Conservation (phyloP, 495 filamentous ascomycete genomes). For the Aspergillus taichungensis region DNA sequence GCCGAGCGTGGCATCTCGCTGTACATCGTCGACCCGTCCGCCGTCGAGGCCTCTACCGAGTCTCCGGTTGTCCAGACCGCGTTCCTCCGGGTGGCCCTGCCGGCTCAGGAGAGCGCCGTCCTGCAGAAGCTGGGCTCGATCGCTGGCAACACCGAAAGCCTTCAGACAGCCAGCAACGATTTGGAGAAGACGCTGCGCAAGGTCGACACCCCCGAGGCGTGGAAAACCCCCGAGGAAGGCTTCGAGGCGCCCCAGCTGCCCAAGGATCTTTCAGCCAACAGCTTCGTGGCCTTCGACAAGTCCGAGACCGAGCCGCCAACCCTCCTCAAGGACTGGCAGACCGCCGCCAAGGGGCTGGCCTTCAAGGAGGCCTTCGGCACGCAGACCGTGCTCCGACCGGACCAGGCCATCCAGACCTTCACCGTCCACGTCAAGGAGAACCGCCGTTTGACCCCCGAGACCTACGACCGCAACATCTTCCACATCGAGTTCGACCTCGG, state of each 20-base stretch:
- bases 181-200: conserved; percentile 61
- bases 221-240: conserved; percentile 60
- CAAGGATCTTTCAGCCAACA: conserved; percentile 58
- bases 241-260: conserved; percentile 42
- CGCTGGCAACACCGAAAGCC: conserved; percentile 42
- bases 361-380: conserved; percentile 95
- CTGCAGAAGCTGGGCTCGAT: conserved; percentile 50
- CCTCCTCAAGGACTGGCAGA: conserved; percentile 65
- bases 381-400: conserved; percentile 65
- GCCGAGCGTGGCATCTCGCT: conserved; percentile 59
- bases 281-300: conserved; percentile 77
- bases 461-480: conserved; percentile 98
- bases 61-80: conserved; percentile 60
- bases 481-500: conserved; percentile 98
- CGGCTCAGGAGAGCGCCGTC: conserved; percentile 42
- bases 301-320: conserved; percentile 56
- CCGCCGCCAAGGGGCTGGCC: conserved; percentile 73
- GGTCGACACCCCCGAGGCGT: conserved; percentile 67
- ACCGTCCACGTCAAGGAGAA: conserved; percentile 92
- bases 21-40: conserved; percentile 60
- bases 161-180: conserved; percentile 55
- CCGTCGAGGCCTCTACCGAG: conserved; percentile 54
- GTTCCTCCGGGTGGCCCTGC: conserved; percentile 66
- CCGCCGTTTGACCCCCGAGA: conserved; percentile 74
- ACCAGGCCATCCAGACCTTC: conserved; percentile 74